Evolutionary conservation across 1,284 basidiomycete genomes (phyloP).

Genomic region (Anthracocystis panici-leucophaei): DNA sequence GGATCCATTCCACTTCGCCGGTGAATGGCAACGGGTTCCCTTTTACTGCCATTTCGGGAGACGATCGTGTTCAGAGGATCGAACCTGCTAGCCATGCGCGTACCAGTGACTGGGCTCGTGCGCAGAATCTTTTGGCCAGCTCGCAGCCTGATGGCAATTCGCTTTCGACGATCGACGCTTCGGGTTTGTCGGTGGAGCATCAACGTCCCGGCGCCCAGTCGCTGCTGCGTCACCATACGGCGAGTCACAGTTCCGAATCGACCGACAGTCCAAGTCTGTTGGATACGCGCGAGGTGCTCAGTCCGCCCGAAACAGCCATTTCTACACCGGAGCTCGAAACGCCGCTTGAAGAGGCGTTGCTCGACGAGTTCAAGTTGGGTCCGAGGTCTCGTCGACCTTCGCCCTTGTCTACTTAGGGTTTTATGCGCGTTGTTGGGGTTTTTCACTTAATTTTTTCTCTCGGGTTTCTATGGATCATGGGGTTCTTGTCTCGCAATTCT

Average conservation of each 20-base stretch:
- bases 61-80: background rate
- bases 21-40: conserved; percentile 7
- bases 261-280: conserved; percentile 23
- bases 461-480: conserved; percentile 6
- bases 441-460: background rate
- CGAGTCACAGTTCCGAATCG: conserved; percentile 29
- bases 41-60: conserved; percentile 13
- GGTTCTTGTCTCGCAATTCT: background rate
- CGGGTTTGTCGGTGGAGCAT: background rate
- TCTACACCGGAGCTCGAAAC: conserved; percentile 38
- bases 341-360: conserved; percentile 12
- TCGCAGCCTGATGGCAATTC: background rate
- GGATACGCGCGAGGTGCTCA: conserved; percentile 27
- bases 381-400: conserved; percentile 7
- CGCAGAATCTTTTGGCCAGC: conserved; percentile 15
- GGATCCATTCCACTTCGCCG: conserved; percentile 10
- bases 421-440: no score
- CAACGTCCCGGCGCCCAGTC: background rate
- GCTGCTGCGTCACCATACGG: conserved; percentile 20
- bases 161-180: background rate
- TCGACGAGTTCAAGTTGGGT: conserved; percentile 5
- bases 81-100: conserved; percentile 24
- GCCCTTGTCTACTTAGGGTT: conserved; percentile 11
- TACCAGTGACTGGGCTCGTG: conserved; percentile 44
- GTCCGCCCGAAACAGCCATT: conserved; percentile 31